Conservation (phyloP, 495 filamentous ascomycete genomes). For the Xylaria curta region DNA sequence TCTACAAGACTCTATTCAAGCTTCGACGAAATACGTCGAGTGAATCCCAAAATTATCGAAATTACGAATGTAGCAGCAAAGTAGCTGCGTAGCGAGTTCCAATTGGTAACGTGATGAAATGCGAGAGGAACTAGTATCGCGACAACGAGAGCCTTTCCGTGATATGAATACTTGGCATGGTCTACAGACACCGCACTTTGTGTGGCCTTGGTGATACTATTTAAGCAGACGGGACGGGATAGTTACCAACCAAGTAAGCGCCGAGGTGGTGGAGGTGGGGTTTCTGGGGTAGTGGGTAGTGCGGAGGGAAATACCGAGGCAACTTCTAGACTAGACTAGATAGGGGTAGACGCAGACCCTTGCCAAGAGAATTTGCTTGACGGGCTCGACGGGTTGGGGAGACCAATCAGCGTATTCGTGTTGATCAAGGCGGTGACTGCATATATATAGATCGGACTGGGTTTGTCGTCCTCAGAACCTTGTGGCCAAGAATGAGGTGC, state of each 20-base stretch:
- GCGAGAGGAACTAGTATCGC: not conserved
- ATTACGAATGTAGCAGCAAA: not conserved
- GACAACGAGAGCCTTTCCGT: not conserved
- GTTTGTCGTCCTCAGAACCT: not conserved
- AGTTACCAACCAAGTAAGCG: not conserved
- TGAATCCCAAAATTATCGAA: not conserved
- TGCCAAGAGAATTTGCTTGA: not conserved
- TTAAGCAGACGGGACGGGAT: not conserved
- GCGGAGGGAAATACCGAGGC: slow-evolving; percentile 34
- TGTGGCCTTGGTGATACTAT: not conserved
- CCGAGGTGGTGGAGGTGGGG: slow-evolving; percentile 6
- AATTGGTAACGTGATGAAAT: not conserved
- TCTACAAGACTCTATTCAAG: not conserved
- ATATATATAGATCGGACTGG: not conserved
- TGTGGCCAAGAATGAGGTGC: not conserved
- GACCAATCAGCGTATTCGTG: not conserved
- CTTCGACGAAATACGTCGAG: slow-evolving; percentile 3
- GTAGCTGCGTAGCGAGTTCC: not conserved
- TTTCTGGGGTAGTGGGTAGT: slow-evolving; percentile 28
- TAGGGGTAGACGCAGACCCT: not conserved
- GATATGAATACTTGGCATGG: not conserved
- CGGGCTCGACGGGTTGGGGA: not conserved
- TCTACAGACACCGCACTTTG: not conserved
- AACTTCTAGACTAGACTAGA: slow-evolving; percentile 19
- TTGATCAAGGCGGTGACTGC: not conserved